These are phyloP conservation scores for Daldinia sp. DNA, from an alignment of 2,329 filamentous ascomycete genomes.

Conservation along the genomic window DNA sequence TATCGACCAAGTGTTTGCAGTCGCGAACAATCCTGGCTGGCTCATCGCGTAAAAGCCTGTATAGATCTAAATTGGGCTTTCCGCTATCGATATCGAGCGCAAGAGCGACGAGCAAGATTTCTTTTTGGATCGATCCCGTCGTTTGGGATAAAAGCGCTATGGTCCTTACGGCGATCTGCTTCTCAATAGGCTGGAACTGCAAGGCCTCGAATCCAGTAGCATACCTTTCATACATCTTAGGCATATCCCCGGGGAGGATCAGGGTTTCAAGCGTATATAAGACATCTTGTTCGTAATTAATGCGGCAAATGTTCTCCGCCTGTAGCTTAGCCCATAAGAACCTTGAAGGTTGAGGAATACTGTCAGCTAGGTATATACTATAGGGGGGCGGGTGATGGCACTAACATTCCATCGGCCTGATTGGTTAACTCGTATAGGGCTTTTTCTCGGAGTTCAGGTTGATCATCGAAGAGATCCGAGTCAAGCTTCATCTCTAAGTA, in stretches of 20 bases:
- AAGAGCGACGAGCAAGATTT: background rate
- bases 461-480: background rate
- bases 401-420: slow-evolving; percentile 5
- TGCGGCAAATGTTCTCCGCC: background rate
- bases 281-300: background rate
- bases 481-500: slow-evolving; percentile 1
- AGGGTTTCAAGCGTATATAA: background rate
- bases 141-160: background rate
- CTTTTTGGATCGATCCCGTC: background rate
- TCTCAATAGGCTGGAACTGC: background rate
- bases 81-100: background rate
- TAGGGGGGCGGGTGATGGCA: background rate
- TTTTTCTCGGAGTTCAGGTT: background rate
- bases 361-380: background rate
- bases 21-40: background rate
- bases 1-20: slow-evolving; percentile 6
- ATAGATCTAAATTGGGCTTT: background rate
- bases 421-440: background rate
- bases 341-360: background rate
- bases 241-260: background rate
- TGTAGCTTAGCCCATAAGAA: slow-evolving; percentile 8
- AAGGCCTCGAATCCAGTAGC: background rate
- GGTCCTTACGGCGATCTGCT: background rate
- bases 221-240: background rate
- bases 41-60: background rate